These are phyloP conservation scores for Pochonia chlamydosporia DNA, from an alignment of 2,329 filamentous ascomycete genomes.

Conservation along the genomic window DNA sequence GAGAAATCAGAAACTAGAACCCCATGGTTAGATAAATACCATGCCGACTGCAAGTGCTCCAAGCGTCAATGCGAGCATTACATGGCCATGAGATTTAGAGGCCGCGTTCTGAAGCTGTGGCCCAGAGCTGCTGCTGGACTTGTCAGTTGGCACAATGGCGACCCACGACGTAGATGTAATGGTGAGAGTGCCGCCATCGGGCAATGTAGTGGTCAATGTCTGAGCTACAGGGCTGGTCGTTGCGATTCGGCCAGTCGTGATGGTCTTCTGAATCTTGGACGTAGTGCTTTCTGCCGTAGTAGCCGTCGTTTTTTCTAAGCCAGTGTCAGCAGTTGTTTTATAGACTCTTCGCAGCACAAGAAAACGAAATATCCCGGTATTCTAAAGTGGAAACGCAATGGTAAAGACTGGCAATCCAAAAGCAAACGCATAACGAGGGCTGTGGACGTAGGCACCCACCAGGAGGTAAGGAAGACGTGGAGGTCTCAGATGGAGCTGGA, in stretches of 20 bases:
- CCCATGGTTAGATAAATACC: neutral
- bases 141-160: conserved; percentile 31
- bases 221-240: conserved; percentile 30
- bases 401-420: no score
- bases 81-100: conserved; percentile 14
- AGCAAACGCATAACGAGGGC: neutral
- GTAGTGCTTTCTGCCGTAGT: conserved; percentile 8
- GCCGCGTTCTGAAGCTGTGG: conserved; percentile 34
- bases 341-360: neutral
- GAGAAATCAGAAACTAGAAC: no score
- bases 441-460: conserved; percentile 2
- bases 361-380: neutral
- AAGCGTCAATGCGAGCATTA: conserved; percentile 16
- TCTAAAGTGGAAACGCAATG: no score
- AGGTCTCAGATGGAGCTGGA: neutral
- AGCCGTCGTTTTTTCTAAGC: neutral
- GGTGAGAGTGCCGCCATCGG: conserved; percentile 37
- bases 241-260: conserved; percentile 26
- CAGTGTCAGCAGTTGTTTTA: conserved; percentile 12
- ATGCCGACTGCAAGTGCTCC: conserved; percentile 19
- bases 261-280: conserved; percentile 20
- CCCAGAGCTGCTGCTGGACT: conserved; percentile 20
- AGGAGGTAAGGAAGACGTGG: conserved; percentile 2
- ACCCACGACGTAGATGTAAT: conserved; percentile 47
- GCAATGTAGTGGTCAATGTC: conserved; percentile 40